Evolutionary conservation across 2,329 filamentous ascomycete genomes (phyloP).

Genomic region (Hymenoscyphus fructigenus): DNA sequence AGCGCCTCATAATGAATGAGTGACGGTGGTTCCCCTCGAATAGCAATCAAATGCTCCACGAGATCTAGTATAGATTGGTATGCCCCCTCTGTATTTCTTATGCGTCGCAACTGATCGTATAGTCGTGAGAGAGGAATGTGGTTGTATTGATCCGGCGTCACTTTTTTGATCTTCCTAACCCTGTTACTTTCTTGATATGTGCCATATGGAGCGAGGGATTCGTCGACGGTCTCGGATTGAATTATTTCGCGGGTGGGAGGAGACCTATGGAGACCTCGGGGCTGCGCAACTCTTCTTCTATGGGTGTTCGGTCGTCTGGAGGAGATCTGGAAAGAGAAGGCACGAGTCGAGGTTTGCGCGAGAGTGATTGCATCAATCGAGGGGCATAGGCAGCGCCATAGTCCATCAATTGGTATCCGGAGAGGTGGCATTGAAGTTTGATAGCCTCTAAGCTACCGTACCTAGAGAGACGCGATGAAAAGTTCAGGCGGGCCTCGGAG

Average conservation of each 20-base stretch:
- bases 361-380: conserved; percentile 46
- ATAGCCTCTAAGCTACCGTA: background rate
- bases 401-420: conserved; percentile 50
- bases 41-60: conserved; percentile 57
- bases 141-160: background rate
- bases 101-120: conserved; percentile 48
- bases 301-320: background rate
- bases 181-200: background rate
- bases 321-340: conserved; percentile 9
- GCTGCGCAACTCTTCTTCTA: background rate
- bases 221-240: background rate
- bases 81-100: conserved; percentile 40
- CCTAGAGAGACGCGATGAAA: background rate
- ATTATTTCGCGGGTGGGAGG: background rate
- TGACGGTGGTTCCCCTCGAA: conserved; percentile 55
- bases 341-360: background rate
- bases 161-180: background rate
- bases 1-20: conserved; percentile 69
- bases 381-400: conserved; percentile 65
- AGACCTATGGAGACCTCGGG: background rate
- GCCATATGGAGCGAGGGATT: background rate
- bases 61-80: conserved; percentile 44
- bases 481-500: background rate
- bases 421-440: conserved; percentile 36
- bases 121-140: conserved; percentile 31